Base-by-base conservation (phyloP, 495 filamentous ascomycete genomes). In the Neurospora sp. region DNA sequence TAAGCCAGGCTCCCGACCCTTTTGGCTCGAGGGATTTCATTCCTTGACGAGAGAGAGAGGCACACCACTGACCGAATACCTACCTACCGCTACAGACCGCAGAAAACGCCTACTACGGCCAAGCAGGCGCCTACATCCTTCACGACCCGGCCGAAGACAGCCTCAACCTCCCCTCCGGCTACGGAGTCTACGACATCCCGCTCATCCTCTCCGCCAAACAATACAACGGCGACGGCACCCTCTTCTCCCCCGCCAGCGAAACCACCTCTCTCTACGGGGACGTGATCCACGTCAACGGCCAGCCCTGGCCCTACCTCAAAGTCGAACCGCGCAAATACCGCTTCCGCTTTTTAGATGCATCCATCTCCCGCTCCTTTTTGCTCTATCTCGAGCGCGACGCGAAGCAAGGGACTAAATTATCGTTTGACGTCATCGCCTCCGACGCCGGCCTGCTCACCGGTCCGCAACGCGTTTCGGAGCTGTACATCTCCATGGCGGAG, bases 291-390 rank as follows among this genome's bases (percentile, higher is more conserved):
- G 88, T 89, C 71, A 89, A 89, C 74, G 87, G 84, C 4, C 84
- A 87, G 71, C 86, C 86, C 1, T 89, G 86, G 86, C 87, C 88
- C 0, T 86, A 79, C 74, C 75, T 87, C 20, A 80, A 79, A 16
- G 88, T 89, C n/a, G 80, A 88, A 74, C 86, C 87, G 0, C 82
- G 87, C 75, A 88, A 88, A 71, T 89, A 89, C 77, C 85, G 86
- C 22, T 82, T 89, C 71, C 78, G 87, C 31, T 77, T 89, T 44
- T 76, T 88, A 18, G 81, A 88, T 75, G 82, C 85, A 0, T 75
- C 86, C 40, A 77, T 88, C 69, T 84, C 81, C 20, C 80, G 87
- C 22, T 79, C 82, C n/a, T 89, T 86, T 70, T 76, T 80, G 2
- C 81, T 89, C 12, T 84, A 80, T 69, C 78, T 89, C 44, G 80